Evolutionary conservation across 2,329 filamentous ascomycete species (phyloP), one percentile per base, ranked within the genome.

Genomic region (Aspergillus sp.): DNA sequence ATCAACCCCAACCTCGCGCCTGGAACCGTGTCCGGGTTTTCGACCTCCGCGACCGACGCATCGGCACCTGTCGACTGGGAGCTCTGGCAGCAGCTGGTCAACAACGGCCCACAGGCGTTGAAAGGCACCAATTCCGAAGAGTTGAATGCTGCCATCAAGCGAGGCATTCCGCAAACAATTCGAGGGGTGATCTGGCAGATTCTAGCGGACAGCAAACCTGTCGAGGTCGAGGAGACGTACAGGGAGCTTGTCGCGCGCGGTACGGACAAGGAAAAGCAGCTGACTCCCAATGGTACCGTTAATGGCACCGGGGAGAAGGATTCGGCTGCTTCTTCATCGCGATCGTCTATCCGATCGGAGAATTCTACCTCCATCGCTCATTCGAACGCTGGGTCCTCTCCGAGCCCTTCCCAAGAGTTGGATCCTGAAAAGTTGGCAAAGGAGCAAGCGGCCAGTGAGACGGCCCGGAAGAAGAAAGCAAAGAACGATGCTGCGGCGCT

Each of bases 121-220:
- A 90, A 91, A 11, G 87, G 91, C 60, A 92, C 92, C 4, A 96
- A 92, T 70, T 84, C 94, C 0, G 91, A 96, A 69, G 93, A 97
- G 73, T 80, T 99, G 58, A 96, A 94, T 71, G 87, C 85, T 65
- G 93, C 95, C 22, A 97, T 99, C 67, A 91, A 94, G 53, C 90
- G 89, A 45, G 95, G 95, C 32, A 99, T 99, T 58, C 95, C 95
- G 1, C 92, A 89, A 66, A 94, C 93, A 3, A 96, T 99, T 62
- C 88, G 95, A 59, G 96, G 95, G n/a, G 95, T 99, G 2, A 93
- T 99, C 54, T 99, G 95, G 95, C 95, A 99, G 77, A 94, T 98
- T 7, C 80, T 99, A 62, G 92, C 95, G 3, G 92, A 96, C 72
- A 97, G 93, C 78, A 96, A 96, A 76, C 96, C 92, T 67, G 90